A percentile compares a stretch with the other conserved stretches of the same genome.
These are phyloP conservation scores for Penicillium nordicum DNA, from an alignment of 2,329 filamentous ascomycete genomes.

Conservation along the genomic window DNA sequence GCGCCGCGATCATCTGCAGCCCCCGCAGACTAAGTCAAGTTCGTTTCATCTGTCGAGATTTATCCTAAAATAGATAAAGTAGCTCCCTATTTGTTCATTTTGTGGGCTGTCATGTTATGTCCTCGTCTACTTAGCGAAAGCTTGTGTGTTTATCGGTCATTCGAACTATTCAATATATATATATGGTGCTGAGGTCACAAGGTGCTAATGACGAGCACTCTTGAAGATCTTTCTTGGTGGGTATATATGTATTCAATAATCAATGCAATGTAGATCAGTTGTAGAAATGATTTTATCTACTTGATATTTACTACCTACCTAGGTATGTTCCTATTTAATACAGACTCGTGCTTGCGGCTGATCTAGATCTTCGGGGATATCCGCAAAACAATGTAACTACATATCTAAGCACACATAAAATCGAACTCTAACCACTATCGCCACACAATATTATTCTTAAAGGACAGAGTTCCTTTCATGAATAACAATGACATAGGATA, in stretches of 20 bases:
- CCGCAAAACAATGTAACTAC: not conserved
- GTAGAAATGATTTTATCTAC: not conserved
- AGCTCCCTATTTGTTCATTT: not conserved
- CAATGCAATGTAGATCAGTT: not conserved
- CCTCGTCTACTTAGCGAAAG: slow-evolving; percentile 7
- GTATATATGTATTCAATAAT: not conserved
- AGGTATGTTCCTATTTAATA: too few species aligned
- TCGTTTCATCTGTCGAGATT: not conserved
- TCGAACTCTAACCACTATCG: not conserved
- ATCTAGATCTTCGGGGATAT: not conserved
- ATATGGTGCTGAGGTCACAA: not conserved
- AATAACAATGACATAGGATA: not conserved
- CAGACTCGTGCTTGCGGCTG: not conserved
- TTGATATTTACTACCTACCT: not conserved
- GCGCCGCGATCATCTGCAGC: slow-evolving; percentile 23
- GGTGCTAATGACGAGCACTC: not conserved
- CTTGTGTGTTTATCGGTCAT: slow-evolving; percentile 7
- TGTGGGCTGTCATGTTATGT: not conserved
- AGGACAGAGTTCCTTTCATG: not conserved
- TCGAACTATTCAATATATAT: not conserved
- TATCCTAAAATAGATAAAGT: not conserved
- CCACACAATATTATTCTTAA: not conserved
- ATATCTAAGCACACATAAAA: not conserved
- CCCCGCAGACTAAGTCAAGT: not conserved
- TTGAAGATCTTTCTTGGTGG: not conserved